phyloP scores from a whole-genome alignment of 495 filamentous ascomycete genomes.

The Penicillium paradoxum region DNA sequence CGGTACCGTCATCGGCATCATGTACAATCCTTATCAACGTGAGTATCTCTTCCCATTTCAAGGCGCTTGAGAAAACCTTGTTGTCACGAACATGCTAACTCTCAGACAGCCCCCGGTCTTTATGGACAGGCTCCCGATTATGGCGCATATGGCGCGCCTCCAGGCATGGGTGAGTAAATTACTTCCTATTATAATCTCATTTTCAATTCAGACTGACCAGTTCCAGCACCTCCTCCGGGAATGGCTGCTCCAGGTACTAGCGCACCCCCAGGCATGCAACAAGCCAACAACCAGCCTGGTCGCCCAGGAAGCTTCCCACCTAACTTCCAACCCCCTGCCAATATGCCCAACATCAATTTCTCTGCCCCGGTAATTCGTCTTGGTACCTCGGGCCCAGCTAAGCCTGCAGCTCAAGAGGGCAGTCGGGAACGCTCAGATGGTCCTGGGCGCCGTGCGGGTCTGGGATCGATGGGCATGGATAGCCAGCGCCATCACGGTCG shows the following conservation, averaged over 20 bases:
- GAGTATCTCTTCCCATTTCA: conserved; percentile 23
- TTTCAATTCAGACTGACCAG: conserved; percentile 14
- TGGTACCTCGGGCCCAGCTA: conserved; percentile 63
- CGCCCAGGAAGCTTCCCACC: conserved; percentile 74
- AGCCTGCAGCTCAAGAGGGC: conserved; percentile 53
- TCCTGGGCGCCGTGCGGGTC: conserved; percentile 56
- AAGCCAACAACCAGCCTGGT: conserved; percentile 59
- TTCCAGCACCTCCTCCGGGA: conserved; percentile 33
- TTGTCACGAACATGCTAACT: conserved; percentile 8
- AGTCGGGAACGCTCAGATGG: conserved; percentile 46
- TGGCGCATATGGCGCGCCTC: conserved; percentile 68
- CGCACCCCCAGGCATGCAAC: conserved; percentile 75
- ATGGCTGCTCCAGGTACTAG: conserved; percentile 68
- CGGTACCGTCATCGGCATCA: conserved; percentile 29
- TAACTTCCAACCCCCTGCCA: conserved; percentile 84
- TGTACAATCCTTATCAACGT: conserved; percentile 83
- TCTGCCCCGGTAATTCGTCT: conserved; percentile 94
- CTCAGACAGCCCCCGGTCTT: conserved; percentile 41
- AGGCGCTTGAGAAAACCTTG: not conserved
- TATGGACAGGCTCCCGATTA: conserved; percentile 73
- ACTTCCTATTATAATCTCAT: conserved; percentile 2
- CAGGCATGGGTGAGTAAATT: conserved; percentile 71
- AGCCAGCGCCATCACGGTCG: conserved; percentile 63
- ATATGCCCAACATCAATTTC: conserved; percentile 97
- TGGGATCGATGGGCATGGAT: conserved; percentile 64